These are phyloP conservation scores for Fusarium redolens DNA, from an alignment of 2,329 filamentous ascomycete genomes.

Conservation along the genomic window DNA sequence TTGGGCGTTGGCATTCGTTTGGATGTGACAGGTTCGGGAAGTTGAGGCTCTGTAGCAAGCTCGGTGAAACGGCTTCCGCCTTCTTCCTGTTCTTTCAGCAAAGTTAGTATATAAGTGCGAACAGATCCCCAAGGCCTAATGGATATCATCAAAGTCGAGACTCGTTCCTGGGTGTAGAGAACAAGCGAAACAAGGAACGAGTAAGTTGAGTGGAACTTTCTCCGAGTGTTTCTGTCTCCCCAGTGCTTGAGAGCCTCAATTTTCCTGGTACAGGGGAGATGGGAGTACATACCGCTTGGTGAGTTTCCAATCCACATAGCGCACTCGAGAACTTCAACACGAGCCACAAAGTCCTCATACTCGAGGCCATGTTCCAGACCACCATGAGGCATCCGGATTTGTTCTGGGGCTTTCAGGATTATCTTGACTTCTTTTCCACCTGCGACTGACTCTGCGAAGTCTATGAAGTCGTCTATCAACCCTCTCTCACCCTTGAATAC, in stretches of 20 bases:
- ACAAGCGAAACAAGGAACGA: no score
- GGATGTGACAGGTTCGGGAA: neutral
- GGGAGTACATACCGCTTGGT: conserved; percentile 12
- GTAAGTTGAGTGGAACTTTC: neutral
- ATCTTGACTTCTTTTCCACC: conserved; percentile 1
- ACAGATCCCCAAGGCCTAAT: neutral
- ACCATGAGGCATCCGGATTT: conserved; percentile 31
- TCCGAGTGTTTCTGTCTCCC: neutral
- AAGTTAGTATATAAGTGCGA: neutral
- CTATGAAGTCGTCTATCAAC: conserved; percentile 34
- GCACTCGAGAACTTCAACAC: conserved; percentile 44
- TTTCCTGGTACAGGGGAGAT: neutral
- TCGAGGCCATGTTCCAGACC: conserved; percentile 36
- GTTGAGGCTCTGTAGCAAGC: neutral
- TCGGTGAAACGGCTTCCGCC: neutral
- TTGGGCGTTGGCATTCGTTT: neutral
- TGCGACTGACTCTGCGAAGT: conserved; percentile 19
- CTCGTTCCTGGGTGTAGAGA: no score
- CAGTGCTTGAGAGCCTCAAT: neutral
- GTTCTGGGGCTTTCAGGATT: conserved; percentile 27
- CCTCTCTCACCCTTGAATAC: conserved; percentile 40
- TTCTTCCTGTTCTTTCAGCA: neutral
- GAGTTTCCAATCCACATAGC: conserved; percentile 36
- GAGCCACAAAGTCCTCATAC: conserved; percentile 38
- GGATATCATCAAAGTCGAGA: neutral